These are phyloP conservation scores for Bonia amplexicaulis DNA, from an alignment of 176 grass and related monocot species.

Conservation along the genomic window DNA sequence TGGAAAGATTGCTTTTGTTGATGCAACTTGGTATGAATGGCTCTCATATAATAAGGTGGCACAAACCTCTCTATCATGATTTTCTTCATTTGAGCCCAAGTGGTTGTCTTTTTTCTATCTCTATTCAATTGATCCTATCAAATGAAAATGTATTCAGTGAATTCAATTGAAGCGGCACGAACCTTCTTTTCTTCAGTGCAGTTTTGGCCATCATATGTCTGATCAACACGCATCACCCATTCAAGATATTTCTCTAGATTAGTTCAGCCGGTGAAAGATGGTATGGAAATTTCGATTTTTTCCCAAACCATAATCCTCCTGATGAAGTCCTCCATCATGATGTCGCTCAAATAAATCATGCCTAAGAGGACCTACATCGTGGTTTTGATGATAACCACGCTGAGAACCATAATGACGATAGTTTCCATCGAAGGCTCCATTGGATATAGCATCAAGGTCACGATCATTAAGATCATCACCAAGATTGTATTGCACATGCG, in stretches of 20 bases:
- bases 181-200: too few relatives aligned
- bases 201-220: too few relatives aligned
- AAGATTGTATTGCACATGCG: background rate
- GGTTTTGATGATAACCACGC: background rate
- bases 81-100: too few relatives aligned
- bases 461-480: background rate
- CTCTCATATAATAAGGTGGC: too few relatives aligned
- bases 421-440: background rate
- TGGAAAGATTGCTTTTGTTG: too few relatives aligned
- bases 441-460: background rate
- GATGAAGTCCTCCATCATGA: background rate
- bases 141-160: too few relatives aligned
- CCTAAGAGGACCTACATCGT: background rate
- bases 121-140: too few relatives aligned
- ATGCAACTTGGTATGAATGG: too few relatives aligned
- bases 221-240: too few relatives aligned
- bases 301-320: background rate
- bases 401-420: background rate
- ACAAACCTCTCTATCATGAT: too few relatives aligned
- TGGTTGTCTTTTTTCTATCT: fast-evolving
- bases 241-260: background rate
- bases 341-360: background rate
- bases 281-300: background rate
- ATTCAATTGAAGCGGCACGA: too few relatives aligned
- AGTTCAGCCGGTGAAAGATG: background rate